Evolutionary conservation across 805 yeast genomes (phyloP), one percentile per base, ranked within the genome.

Genomic region (Ogataea saltuana): DNA sequence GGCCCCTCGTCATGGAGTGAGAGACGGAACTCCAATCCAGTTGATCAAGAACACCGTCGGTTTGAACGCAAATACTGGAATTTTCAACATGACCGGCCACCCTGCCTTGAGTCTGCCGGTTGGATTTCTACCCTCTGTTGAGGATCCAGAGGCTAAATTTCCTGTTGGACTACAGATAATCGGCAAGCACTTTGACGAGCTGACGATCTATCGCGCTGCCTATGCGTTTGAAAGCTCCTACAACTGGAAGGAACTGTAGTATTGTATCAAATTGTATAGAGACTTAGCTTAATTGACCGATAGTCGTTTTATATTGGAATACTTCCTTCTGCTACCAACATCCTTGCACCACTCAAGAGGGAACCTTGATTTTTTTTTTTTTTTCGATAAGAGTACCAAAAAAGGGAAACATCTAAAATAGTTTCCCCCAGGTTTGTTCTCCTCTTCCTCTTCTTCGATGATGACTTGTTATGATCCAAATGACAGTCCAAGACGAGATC

Each of bases 91-190:
- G 39, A 62, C 67, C 16, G 71, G 71, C 9, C 69, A 67, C 45
- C 71, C 71, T 16, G 68, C 69, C 3, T 30, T 67, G 49, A 62
- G 59, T 32, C 48, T 67, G 17, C 70, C 71, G 2, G 51, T 61
- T 26, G 68, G 69, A 4, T 51, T 61, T 44, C 48, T 67, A 37
- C 58, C 62, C 10, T 51, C 61, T 7, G 16, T 45, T 5, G 69
- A 64, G 30, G 63, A 61, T 21, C 59, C 60, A n/a, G 58, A 56
- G 10, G 45, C 51, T 40, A 62, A 56, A 33, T 57, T 67, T 33
- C 72, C 72, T 11, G 66, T 64, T 12, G 68, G 69, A 15, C 42
- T 67, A 42, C 71, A 67, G 47, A 51, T 67, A 1, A 54, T 67
- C 19, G 69, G 67, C 13, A 60, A 54, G 45, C 57, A 60, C 44